phyloP scores from a whole-genome alignment of 768 basidiomycete species.

The Pleurotus sapidus region DNA sequence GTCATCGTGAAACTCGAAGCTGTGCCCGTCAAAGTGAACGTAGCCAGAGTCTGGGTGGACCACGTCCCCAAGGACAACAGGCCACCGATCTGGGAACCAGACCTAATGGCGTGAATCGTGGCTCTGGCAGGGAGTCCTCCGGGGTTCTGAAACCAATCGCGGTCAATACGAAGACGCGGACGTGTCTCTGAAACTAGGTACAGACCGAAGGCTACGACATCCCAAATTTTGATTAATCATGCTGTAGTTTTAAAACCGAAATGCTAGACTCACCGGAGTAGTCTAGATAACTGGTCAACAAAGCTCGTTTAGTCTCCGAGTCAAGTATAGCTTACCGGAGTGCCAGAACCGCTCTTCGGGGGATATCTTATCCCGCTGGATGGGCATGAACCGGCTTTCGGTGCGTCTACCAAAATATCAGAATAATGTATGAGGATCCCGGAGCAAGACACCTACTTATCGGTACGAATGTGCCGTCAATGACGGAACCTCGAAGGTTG shows the following conservation, averaged over 20 bases:
- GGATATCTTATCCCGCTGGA: constrained; percentile 45
- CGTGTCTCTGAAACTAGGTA: background rate
- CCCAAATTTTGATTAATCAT: too few relatives aligned
- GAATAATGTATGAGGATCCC: background rate
- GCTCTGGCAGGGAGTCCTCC: constrained; percentile 41
- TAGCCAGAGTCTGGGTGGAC: constrained; percentile 60
- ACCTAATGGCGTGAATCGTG: constrained; percentile 38
- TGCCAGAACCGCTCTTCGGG: constrained; percentile 31
- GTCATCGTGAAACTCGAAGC: constrained; percentile 52
- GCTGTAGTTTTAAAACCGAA: too few relatives aligned
- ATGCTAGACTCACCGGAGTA: constrained; percentile 22
- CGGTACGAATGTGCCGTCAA: constrained; percentile 51
- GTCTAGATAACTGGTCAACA: background rate
- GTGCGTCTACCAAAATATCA: constrained; percentile 30
- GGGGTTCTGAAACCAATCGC: constrained; percentile 10
- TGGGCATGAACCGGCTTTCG: constrained; percentile 36
- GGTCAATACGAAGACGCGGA: background rate
- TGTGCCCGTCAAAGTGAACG: constrained; percentile 47
- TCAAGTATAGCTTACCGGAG: too few relatives aligned
- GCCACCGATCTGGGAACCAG: constrained; percentile 40
- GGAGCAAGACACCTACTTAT: constrained; percentile 35
- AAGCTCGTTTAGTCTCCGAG: too few relatives aligned
- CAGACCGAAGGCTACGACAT: too few relatives aligned
- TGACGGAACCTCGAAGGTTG: constrained; percentile 48
- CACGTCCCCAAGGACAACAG: constrained; percentile 55